Evolutionary conservation across 768 basidiomycete species (phyloP).

Genomic region (Pleurotus cornucopiae): DNA sequence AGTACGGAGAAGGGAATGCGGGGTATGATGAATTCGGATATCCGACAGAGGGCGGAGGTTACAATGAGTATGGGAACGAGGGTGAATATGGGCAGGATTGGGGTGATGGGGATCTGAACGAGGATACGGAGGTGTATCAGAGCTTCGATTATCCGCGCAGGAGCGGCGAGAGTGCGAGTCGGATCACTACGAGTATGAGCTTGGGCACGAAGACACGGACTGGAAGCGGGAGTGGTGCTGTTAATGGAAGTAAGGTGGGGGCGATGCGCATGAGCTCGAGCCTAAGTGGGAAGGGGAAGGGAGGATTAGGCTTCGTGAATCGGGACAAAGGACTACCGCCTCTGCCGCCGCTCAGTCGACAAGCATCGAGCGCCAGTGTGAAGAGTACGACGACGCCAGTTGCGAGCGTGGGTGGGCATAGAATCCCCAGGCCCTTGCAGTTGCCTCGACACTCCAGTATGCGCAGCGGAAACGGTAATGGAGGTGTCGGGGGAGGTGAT

Average conservation of each 20-base stretch:
- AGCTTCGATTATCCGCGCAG: constrained; percentile 1
- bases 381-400: background rate
- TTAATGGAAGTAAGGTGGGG: too few relatives aligned
- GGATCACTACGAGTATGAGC: background rate
- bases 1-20: background rate
- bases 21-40: background rate
- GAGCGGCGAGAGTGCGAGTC: background rate
- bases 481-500: constrained; percentile 18
- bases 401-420: background rate
- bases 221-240: too few relatives aligned
- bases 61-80: too few relatives aligned
- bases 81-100: too few relatives aligned
- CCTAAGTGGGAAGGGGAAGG: too few relatives aligned
- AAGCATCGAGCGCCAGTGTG: background rate
- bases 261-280: too few relatives aligned
- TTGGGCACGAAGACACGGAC: too few relatives aligned
- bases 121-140: background rate
- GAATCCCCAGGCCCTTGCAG: constrained; percentile 24
- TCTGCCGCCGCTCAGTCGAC: constrained; percentile 17
- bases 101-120: background rate
- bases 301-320: constrained; percentile 12
- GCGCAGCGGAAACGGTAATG: background rate
- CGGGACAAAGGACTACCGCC: constrained; percentile 36
- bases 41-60: background rate
- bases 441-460: constrained; percentile 21